phyloP scores from a whole-genome alignment of 129 eudicot species.

The Glebionis coronaria region DNA sequence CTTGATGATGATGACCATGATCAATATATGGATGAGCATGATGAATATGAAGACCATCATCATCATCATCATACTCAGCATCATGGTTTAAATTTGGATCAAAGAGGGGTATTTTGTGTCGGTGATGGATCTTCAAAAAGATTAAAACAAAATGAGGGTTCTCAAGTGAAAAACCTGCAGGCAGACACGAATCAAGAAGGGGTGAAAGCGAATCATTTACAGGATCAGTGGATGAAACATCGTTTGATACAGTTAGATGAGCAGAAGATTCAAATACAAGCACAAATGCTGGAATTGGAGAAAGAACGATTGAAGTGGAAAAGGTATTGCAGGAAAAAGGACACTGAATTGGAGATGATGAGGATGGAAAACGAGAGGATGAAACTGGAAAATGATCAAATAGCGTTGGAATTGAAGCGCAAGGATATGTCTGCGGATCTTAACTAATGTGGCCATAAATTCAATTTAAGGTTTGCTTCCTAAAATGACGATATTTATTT shows the following conservation, averaged over 20 bases:
- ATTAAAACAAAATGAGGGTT: slow-evolving; percentile 44
- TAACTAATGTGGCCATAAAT: slow-evolving; percentile 15
- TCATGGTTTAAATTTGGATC: slow-evolving; percentile 23
- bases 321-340: slow-evolving; percentile 62
- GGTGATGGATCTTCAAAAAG: slow-evolving; percentile 57
- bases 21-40: slow-evolving; percentile 57
- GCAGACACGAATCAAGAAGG: slow-evolving; percentile 48
- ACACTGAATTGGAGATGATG: slow-evolving; percentile 65
- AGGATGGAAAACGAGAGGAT: slow-evolving; percentile 74
- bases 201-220: slow-evolving; percentile 31
- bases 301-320: slow-evolving; percentile 86
- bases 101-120: slow-evolving; percentile 16
- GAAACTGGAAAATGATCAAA: slow-evolving; percentile 79
- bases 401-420: slow-evolving; percentile 72
- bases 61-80: slow-evolving; percentile 15
- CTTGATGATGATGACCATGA: slow-evolving; percentile 61
- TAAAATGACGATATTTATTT: not conserved
- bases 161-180: slow-evolving; percentile 31
- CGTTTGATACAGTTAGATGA: slow-evolving; percentile 56
- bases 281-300: slow-evolving; percentile 78
- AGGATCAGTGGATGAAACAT: slow-evolving; percentile 52
- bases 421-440: slow-evolving; percentile 54
- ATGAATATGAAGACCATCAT: slow-evolving; percentile 43
- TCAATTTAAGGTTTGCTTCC: slow-evolving; percentile 16
- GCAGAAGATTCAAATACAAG: slow-evolving; percentile 62